These are phyloP conservation scores for Coriolopsis trogii DNA, from an alignment of 1,284 basidiomycete species.

Conservation along the genomic window DNA sequence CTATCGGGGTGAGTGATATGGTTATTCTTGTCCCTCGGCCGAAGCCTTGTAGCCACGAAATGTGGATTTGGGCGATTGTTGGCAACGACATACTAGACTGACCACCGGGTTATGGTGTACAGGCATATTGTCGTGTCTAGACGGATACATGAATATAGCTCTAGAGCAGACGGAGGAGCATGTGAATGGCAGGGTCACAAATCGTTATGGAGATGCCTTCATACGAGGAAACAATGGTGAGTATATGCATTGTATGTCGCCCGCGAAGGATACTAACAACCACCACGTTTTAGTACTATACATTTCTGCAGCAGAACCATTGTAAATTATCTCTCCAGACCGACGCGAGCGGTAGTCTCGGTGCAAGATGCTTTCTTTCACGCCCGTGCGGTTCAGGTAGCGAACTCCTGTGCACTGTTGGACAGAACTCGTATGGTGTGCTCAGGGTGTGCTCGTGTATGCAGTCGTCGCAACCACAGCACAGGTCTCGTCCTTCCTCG, in stretches of 20 bases:
- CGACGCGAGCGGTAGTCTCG: no score
- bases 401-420: no score
- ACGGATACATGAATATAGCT: constrained; percentile 99
- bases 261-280: not conserved
- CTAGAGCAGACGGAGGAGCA: constrained; percentile 96
- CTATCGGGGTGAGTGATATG: constrained; percentile 76
- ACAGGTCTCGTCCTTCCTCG: no score
- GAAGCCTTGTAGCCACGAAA: not conserved
- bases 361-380: no score
- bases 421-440: no score
- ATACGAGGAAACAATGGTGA: constrained; percentile 96
- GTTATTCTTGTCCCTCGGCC: not conserved
- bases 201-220: constrained; percentile 93
- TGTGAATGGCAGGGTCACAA: constrained; percentile 85
- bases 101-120: no score
- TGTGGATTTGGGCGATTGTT: no score
- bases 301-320: constrained; percentile 37
- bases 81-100: no score
- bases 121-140: constrained; percentile 96
- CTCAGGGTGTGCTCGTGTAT: no score
- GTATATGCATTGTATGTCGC: constrained; percentile 30
- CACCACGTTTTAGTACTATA: constrained; percentile 31
- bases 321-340: constrained; percentile 1
- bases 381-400: no score
- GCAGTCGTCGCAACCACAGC: no score